phyloP scores from a whole-genome alignment of 164 flowering plant species.

The Tinospora cordifolia region DNA sequence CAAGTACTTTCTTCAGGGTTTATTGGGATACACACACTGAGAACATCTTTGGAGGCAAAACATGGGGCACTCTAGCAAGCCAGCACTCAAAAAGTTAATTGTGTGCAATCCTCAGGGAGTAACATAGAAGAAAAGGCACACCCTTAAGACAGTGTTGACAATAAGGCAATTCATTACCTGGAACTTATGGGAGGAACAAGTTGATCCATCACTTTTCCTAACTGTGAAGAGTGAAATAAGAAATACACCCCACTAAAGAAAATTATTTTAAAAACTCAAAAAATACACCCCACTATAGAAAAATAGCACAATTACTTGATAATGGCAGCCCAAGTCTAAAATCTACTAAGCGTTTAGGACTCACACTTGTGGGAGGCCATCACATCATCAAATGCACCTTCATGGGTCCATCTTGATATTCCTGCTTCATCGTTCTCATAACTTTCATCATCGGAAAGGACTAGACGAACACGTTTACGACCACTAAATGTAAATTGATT shows the following conservation, averaged over 20 bases:
- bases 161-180: conserved; percentile 31
- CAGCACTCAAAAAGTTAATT: neutral
- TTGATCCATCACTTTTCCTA: conserved; percentile 18
- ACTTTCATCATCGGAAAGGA: conserved; percentile 87
- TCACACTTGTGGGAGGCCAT: conserved; percentile 55
- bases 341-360: conserved; percentile 17
- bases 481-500: conserved; percentile 39
- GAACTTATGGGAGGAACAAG: conserved; percentile 16
- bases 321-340: conserved; percentile 14
- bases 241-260: conserved; percentile 7
- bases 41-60: conserved; percentile 25
- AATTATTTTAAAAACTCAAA: neutral
- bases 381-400: conserved; percentile 26
- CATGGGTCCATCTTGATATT: conserved; percentile 20
- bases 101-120: neutral
- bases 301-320: neutral
- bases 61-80: conserved; percentile 39
- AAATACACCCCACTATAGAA: neutral
- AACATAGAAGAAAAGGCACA: neutral
- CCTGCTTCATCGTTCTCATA: conserved; percentile 32
- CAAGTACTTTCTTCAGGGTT: conserved; percentile 57
- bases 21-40: conserved; percentile 29
- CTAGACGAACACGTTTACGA: conserved; percentile 68
- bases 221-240: conserved; percentile 28
- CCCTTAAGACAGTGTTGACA: neutral